Percentiles rank a stretch among this genome's conserved stretches.
These are phyloP conservation scores for Monosporozyma servazzii DNA, from an alignment of 805 yeast species.

Conservation along the genomic window DNA sequence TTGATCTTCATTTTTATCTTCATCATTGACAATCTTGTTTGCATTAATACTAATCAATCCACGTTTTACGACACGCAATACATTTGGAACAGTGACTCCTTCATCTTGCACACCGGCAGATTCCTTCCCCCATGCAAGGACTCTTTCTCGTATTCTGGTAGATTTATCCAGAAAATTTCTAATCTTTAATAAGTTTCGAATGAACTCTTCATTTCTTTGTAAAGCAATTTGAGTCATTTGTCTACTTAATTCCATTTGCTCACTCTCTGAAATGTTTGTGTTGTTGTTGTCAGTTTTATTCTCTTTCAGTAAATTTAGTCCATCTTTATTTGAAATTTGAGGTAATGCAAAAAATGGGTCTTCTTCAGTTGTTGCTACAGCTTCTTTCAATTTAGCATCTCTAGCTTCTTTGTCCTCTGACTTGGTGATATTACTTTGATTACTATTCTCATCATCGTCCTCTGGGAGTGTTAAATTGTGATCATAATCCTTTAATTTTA, in stretches of 20 bases:
- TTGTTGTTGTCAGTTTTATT: slow-evolving; percentile 2
- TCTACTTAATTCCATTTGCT: slow-evolving; percentile 58
- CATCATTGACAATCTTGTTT: slow-evolving; percentile 20
- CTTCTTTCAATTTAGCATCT: slow-evolving; percentile 15
- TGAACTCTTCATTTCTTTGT: slow-evolving; percentile 80
- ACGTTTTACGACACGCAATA: slow-evolving; percentile 28
- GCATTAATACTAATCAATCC: slow-evolving; percentile 31
- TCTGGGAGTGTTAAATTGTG: slow-evolving; percentile 40
- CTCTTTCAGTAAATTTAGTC: slow-evolving; percentile 3
- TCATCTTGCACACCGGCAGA: slow-evolving; percentile 58
- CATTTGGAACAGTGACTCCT: slow-evolving; percentile 32
- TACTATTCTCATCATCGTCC: slow-evolving; percentile 14
- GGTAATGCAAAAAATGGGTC: slow-evolving; percentile 69
- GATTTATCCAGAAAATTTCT: slow-evolving; percentile 73
- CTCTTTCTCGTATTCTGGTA: slow-evolving; percentile 58
- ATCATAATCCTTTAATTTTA: slow-evolving; percentile 62
- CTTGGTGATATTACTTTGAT: slow-evolving; percentile 2
- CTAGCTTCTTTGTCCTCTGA: slow-evolving; percentile 2
- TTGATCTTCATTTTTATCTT: slow-evolving; percentile 1
- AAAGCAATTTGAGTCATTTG: slow-evolving; percentile 69
- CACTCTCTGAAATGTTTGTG: slow-evolving; percentile 20
- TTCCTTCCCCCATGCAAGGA: slow-evolving; percentile 79
- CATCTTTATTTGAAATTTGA: slow-evolving; percentile 14
- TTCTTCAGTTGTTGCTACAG: slow-evolving; percentile 2
- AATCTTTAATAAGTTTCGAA: slow-evolving; percentile 64